Base-by-base conservation (phyloP, 331 rosid genomes). In the Rhamnella rubrinervis region DNA sequence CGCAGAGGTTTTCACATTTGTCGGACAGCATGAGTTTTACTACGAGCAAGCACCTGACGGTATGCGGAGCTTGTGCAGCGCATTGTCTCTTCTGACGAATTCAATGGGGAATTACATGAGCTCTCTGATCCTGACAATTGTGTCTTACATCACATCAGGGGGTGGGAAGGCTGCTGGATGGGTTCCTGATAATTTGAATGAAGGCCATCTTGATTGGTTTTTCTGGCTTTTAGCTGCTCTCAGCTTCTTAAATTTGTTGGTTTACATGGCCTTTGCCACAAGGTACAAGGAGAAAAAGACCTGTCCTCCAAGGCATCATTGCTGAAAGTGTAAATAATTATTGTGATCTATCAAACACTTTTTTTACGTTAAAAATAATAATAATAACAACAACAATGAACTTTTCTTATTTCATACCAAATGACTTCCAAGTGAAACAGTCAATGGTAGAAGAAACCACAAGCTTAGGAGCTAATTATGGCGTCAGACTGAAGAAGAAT, bases 141-240 rank as follows among this genome's bases (percentile, higher is more conserved):
- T 84, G 2, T 67, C 77, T 9, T 71, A 52, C 58, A 26, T 74
- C 37, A 80, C 88, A n/a, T 74, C 83, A 28, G 64, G 41, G 20
- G 31, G 70, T 61, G 88, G 81, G 55, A 77, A 40, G 35, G 44
- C 63, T 55, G 83, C 63, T 59, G 85, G 88, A 46, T 84, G 88
- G 88, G 77, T 84, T 37, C 83, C 88, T 0, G 74, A 84, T 15
- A 84, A 84, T 44, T 14, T 84, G 35, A 84, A 84, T 25, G 68
- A 70, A 63, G 87, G 87, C 2, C 87, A 83, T 83, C 81, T 79
- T 65, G 87, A 83, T 28, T 76, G 77, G 66, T 79, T 76, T 65
- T 83, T 68, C 19, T 83, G 84, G 84, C 78, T 83, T 44, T 73
- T 76, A 44, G 76, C 78, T 5, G 21, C 55, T 57, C 83, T 82